Base-by-base conservation (phyloP, 1,284 basidiomycete species). In the Afroboletus lepidellus region DNA sequence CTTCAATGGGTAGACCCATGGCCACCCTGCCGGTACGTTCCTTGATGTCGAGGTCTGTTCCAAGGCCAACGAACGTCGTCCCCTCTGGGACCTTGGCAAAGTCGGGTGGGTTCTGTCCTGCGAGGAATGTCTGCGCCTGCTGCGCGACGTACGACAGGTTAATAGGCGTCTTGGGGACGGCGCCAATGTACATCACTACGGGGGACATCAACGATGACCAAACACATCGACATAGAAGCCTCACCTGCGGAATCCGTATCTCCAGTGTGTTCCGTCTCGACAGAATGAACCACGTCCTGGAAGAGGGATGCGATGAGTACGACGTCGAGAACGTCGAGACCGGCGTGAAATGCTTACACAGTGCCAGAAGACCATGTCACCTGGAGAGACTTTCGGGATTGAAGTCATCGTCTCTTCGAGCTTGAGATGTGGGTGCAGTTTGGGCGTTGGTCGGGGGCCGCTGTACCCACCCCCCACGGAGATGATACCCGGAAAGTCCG, bases 321-420 rank as follows among this genome's bases (percentile, higher is more conserved):
- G 27, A 9, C 7, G 15, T 20, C 34, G 5, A n/a, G 3, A 30
- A 18, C 9, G 9, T 21, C 15, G 8, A 9, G 4, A n/a, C n/a
- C n/a, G n/a, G n/a, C n/a, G n/a, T 3, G 5, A 3, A 18, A 53
- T 4, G 54, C 73, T 45, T 51, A 77, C 81, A 60, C 85, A 89
- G 66, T 93, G 92, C 91, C 91, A 94, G 73, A 91, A 92, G 2
- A 91, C 90, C 66, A 86, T 83, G 63, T 94, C 91, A 3, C 92
- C 92, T 0, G 92, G 90, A 34, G 76, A 73, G 9, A 92, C 89
- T 53, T 76, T 77, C 0, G 89, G 88, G 9, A 89, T 75, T 3
- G 87, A 84, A 3, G 83, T 80, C 87, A 94, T 92, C 1, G 84
- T 86, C 52, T 81, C 69, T 3, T 80, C 77, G 1, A 94, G 77